Base-by-base conservation (phyloP, 2,329 filamentous ascomycete species). In the Coniochaeta hoffmannii region DNA sequence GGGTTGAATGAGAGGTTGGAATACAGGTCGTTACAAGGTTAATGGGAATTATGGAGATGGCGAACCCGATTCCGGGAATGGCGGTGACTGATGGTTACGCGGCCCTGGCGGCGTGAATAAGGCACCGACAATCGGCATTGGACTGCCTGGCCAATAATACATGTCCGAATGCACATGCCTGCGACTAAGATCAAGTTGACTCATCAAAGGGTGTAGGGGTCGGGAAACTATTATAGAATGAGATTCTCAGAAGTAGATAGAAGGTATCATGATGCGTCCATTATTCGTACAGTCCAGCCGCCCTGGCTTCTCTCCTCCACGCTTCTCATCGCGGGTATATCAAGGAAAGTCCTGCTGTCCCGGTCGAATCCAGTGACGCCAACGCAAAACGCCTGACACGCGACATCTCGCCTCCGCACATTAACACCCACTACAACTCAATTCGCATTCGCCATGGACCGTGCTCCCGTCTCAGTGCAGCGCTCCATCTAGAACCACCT, bases 401-500 rank as follows among this genome's bases (percentile, higher is more conserved):
- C 26, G 6, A 12, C 38, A 14, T 46, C 41, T 46, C 22, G 26
- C 19, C 30, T 24, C 19, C 5, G 24, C 24, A 46, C 15, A n/a
- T 36, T 9, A 41, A 41, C 36, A 26, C 41, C n/a, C n/a, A n/a
- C n/a, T n/a, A n/a, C n/a, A n/a, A n/a, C n/a, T n/a, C n/a, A n/a
- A n/a, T n/a, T n/a, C n/a, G n/a, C n/a, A n/a, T n/a, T n/a, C n/a
- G n/a, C n/a, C n/a, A n/a, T n/a, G n/a, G n/a, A 28, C 6, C 9
- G 15, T 14, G 5, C 34, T n/a, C 41, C 38, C 38, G 2, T 19
- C 22, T 44, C 15, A 22, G 22, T 14, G 15, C 10, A n/a, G 9
- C 5, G 38, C 8, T 24, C 7, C 14, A 52, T 31, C 36, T 53
- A 55, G 19, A 55, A 55, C 54, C 54, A 55, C 54, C 54, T 52